Conservation (phyloP, 164 flowering plant species). For the Cinnamomum micranthum region DNA sequence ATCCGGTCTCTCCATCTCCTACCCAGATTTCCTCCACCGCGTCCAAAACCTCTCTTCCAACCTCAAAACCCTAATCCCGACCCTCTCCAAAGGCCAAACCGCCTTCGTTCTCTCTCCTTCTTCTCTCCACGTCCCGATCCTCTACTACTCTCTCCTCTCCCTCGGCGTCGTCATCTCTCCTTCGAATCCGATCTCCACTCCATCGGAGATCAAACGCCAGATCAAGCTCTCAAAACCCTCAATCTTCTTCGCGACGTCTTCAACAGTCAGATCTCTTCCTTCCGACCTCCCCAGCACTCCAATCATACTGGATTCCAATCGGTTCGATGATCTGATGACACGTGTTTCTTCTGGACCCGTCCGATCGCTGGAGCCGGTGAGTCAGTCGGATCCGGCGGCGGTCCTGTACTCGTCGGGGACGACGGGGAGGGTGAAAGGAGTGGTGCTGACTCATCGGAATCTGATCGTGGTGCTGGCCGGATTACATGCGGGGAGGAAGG, state of each 20-base stretch:
- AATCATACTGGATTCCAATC: conserved; percentile 22
- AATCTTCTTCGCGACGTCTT: conserved; percentile 49
- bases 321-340: conserved; percentile 6
- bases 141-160: conserved; percentile 53
- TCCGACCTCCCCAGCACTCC: conserved; percentile 6
- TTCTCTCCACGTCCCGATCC: conserved; percentile 35
- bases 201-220: conserved; percentile 47
- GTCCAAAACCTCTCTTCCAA: conserved; percentile 28
- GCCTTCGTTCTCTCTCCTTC: conserved; percentile 50
- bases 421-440: conserved; percentile 78
- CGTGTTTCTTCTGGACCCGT: not conserved
- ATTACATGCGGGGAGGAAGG: not conserved
- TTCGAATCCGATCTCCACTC: conserved; percentile 47
- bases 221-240: conserved; percentile 35
- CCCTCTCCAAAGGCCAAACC: conserved; percentile 14
- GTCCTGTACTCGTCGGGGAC: conserved; percentile 88
- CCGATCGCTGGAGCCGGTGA: conserved; percentile 15
- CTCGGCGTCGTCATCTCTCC: conserved; percentile 60
- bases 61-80: conserved; percentile 14
- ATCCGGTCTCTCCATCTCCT: conserved; percentile 33
- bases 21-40: conserved; percentile 24
- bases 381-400: conserved; percentile 65
- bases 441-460: conserved; percentile 65
- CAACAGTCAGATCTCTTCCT: conserved; percentile 33
- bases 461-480: conserved; percentile 46